Base-by-base conservation (phyloP, 2,329 filamentous ascomycete species). In the Ascochyta clinopodiicola region DNA sequence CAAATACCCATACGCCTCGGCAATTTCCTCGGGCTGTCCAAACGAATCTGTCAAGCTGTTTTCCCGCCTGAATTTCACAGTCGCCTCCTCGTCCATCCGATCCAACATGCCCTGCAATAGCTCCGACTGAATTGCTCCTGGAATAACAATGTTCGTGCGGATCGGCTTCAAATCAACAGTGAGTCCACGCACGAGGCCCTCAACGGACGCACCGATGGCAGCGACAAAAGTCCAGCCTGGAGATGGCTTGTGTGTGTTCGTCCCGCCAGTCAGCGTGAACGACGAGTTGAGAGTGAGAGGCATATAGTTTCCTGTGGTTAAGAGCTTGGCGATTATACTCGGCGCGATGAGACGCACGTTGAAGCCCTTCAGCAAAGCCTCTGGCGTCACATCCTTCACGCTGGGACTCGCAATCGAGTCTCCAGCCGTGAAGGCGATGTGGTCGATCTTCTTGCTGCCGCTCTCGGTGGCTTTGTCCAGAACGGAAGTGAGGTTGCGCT, bases 1-100 rank as follows among this genome's bases (percentile, higher is more conserved):
- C 9, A 75, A 40, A 61, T 75, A 79, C 3, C 76, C 61, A 72
- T 80, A 80, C 19, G 74, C 72, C 68, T 81, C 78, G 1, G 78
- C 78, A 49, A 76, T 63, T 64, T 81, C 78, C 50, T 65, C 64
- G 5, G 68, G 67, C 27, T 58, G 51, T 1, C 70, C 73, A 37
- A 72, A 57, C 7, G 52, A 52, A 3, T 53, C 56, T 34, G 61
- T 61, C 43, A 77, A 51, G 21, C 62, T 69, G 3, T 57, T 61
- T 31, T 57, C 42, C 46, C 42, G 52, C 58, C 43, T 63, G 22
- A 66, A 56, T 34, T 57, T 54, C 19, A 64, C 58, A 12, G 62
- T 17, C 2, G 25, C 57, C 25, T 64, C 64, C 22, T 66, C 61
- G 0, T 57, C 50, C 47, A 61, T 46, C 4, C 38, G 37, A 1